These are phyloP conservation scores for Gloeostereum incarnatum DNA, from an alignment of 768 basidiomycete species.

Conservation along the genomic window DNA sequence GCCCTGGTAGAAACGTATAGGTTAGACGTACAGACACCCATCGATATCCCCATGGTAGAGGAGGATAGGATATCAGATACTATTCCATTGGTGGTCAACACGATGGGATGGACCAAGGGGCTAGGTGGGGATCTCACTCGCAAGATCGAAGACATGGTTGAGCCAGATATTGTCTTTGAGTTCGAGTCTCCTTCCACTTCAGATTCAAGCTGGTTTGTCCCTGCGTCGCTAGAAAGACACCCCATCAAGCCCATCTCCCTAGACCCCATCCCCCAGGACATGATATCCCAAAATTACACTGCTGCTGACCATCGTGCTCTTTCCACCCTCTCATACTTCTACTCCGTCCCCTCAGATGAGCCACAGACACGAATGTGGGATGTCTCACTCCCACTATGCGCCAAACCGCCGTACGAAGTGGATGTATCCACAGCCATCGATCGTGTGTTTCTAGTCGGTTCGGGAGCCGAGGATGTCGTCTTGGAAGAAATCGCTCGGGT, in stretches of 20 bases:
- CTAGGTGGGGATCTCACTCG: constrained; percentile 73
- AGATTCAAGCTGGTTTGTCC: constrained; percentile 9
- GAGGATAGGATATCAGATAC: constrained; percentile 34
- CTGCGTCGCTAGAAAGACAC: neutral
- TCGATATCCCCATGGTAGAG: constrained; percentile 14
- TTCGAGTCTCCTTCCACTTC: constrained; percentile 23
- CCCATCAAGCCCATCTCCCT: constrained; percentile 28
- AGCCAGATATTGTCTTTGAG: constrained; percentile 53
- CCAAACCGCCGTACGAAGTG: constrained; percentile 65
- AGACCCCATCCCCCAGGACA: constrained; percentile 32
- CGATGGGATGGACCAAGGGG: constrained; percentile 96
- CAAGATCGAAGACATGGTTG: constrained; percentile 58
- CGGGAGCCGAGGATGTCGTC: constrained; percentile 74
- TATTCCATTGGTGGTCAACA: constrained; percentile 87
- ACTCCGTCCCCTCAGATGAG: constrained; percentile 34
- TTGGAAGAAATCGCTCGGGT: constrained; percentile 59
- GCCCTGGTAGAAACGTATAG: constrained; percentile 60
- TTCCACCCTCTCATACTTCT: constrained; percentile 70
- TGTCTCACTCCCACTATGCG: constrained; percentile 57
- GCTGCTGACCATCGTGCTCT: constrained; percentile 68
- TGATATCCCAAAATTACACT: constrained; percentile 32
- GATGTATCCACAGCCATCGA: constrained; percentile 48
- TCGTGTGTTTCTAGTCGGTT: constrained; percentile 56
- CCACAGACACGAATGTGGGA: constrained; percentile 49
- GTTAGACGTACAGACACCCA: constrained; percentile 53